phyloP scores from a whole-genome alignment of 78 protist species.

The Pigoraptor vietnamica region DNA sequence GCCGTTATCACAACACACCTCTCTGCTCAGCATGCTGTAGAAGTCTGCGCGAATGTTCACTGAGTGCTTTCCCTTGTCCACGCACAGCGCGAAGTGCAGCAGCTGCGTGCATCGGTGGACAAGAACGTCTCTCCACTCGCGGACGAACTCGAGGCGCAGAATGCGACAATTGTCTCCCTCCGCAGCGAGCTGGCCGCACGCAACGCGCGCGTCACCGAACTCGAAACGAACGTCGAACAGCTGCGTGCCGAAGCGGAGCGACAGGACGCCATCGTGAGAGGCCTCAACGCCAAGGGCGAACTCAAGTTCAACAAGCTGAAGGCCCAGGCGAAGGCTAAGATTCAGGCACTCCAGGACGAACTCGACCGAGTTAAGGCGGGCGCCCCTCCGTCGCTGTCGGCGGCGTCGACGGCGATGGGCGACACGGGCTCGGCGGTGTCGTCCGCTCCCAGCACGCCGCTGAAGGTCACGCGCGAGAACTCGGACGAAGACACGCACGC shows the following conservation, averaged over 20 bases:
- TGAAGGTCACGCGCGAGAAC: neutral
- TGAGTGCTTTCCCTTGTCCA: neutral
- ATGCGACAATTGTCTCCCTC: neutral
- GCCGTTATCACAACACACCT: too few species aligned
- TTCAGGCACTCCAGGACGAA: neutral
- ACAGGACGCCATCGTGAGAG: neutral
- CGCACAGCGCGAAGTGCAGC: neutral
- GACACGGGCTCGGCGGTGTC: neutral
- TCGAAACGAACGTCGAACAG: neutral
- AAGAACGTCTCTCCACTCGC: neutral
- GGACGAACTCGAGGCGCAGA: neutral
- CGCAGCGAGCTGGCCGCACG: neutral
- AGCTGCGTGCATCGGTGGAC: neutral
- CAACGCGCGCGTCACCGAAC: neutral
- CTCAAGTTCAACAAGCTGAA: neutral
- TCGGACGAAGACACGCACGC: neutral
- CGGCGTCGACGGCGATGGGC: too few species aligned
- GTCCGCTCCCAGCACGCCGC: neutral
- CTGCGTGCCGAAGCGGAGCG: neutral
- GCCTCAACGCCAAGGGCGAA: neutral
- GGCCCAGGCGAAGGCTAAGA: neutral
- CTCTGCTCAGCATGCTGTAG: too few species aligned
- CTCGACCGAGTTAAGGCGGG: neutral
- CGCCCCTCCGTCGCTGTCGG: too few species aligned
- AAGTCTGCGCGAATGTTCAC: neutral